A percentile compares a stretch with the other conserved stretches of the same genome.
Conservation (phyloP, 1,284 basidiomycete species). For the Omphalotus olearius region DNA sequence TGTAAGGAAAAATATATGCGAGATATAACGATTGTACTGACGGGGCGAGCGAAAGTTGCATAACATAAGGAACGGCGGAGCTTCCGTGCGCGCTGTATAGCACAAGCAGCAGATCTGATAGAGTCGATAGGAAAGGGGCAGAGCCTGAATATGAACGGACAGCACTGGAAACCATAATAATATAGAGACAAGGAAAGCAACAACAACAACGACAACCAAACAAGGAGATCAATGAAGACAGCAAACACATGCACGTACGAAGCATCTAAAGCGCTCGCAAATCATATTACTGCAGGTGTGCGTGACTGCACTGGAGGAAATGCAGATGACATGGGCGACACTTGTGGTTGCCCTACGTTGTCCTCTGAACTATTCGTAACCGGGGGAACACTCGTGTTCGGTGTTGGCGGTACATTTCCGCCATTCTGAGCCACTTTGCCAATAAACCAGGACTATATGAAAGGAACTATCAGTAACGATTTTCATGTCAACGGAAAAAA, state of each 20-base stretch:
- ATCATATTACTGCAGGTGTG: slow-evolving; percentile 7
- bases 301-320: slow-evolving; percentile 40
- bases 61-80: too few species aligned
- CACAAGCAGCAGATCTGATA: too few species aligned
- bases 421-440: slow-evolving; percentile 55
- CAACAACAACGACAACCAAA: too few species aligned
- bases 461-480: slow-evolving; percentile 2
- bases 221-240: not conserved
- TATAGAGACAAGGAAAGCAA: too few species aligned
- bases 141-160: not conserved
- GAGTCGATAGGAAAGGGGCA: too few species aligned
- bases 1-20: not conserved
- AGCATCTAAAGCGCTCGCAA: not conserved
- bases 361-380: slow-evolving; percentile 31
- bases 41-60: not conserved
- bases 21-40: not conserved
- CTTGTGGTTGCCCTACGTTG: slow-evolving; percentile 41
- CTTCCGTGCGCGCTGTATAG: too few species aligned
- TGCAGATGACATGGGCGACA: slow-evolving; percentile 72
- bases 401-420: slow-evolving; percentile 51
- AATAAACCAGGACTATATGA: slow-evolving; percentile 66
- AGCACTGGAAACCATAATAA: slow-evolving; percentile 1
- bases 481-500: not conserved
- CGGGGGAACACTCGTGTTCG: slow-evolving; percentile 40
- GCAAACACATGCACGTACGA: not conserved